Evolutionary conservation across 2,329 filamentous ascomycete genomes (phyloP).

Genomic region (Alternaria gansuensis): DNA sequence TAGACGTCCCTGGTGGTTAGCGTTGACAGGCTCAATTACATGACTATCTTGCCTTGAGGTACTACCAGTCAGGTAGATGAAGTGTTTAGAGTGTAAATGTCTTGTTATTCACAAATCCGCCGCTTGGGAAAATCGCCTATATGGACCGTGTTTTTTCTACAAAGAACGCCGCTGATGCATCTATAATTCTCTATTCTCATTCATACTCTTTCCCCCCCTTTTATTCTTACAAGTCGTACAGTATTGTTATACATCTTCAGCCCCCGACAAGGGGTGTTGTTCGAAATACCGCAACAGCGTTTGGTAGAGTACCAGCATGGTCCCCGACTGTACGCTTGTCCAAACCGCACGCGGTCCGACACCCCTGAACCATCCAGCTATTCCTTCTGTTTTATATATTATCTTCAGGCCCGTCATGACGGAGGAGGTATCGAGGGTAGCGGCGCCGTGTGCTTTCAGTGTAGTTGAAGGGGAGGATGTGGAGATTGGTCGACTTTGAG

Average conservation of each 20-base stretch:
- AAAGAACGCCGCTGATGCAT: slow-evolving; percentile 20
- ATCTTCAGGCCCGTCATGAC: slow-evolving; percentile 83
- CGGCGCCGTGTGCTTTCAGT: slow-evolving; percentile 78
- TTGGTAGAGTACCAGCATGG: slow-evolving; percentile 96
- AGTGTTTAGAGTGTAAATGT: slow-evolving; percentile 5
- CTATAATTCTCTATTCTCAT: background rate
- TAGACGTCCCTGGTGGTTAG: too few species aligned
- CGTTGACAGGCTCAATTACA: too few species aligned
- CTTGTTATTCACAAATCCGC: slow-evolving; percentile 18
- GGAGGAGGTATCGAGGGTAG: slow-evolving; percentile 86
- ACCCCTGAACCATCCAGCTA: slow-evolving; percentile 91
- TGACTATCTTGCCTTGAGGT: too few species aligned
- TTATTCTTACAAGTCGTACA: slow-evolving; percentile 7
- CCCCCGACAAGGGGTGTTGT: slow-evolving; percentile 52
- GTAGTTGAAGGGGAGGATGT: slow-evolving; percentile 90
- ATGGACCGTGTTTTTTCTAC: background rate
- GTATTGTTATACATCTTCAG: slow-evolving; percentile 29
- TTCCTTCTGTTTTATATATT: slow-evolving; percentile 89
- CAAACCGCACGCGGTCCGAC: slow-evolving; percentile 92
- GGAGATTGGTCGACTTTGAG: slow-evolving; percentile 75
- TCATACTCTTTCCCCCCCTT: slow-evolving; percentile 5
- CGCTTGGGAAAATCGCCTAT: background rate
- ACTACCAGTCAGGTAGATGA: background rate
- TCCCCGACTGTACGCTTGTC: slow-evolving; percentile 97
- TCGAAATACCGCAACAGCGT: slow-evolving; percentile 82